A percentile compares a stretch with the other conserved stretches of the same genome.
Evolutionary conservation across 352 stramenopile species (phyloP).

Genomic region (Phytophthora fragariaefolia): DNA sequence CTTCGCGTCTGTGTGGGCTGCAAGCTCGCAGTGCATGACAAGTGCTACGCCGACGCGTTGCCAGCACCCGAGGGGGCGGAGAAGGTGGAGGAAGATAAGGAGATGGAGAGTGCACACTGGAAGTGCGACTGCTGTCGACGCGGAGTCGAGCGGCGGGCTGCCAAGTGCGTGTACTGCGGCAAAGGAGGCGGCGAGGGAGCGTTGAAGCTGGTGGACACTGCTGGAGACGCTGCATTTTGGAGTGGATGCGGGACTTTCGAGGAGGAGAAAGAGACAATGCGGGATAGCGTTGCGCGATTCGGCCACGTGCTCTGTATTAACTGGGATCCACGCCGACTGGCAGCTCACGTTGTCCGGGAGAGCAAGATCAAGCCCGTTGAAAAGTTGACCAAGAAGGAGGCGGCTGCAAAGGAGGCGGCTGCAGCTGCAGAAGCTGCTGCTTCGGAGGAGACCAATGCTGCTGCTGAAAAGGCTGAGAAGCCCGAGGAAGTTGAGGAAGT

Average conservation of each 20-base stretch:
- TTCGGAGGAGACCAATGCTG: neutral
- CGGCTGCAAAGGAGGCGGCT: slow-evolving; percentile 9
- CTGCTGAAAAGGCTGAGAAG: slow-evolving; percentile 14
- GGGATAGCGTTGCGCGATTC: slow-evolving; percentile 21
- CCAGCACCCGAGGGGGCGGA: neutral
- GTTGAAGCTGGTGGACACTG: slow-evolving; percentile 43
- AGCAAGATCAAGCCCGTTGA: slow-evolving; percentile 28
- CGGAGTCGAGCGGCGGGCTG: slow-evolving; percentile 19
- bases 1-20: slow-evolving; percentile 44
- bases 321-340: slow-evolving; percentile 53
- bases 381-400: slow-evolving; percentile 25
- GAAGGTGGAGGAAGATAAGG: slow-evolving; percentile 1
- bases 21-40: slow-evolving; percentile 38
- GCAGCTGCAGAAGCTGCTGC: neutral
- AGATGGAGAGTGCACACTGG: slow-evolving; percentile 28
- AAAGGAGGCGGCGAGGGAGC: slow-evolving; percentile 27
- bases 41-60: slow-evolving; percentile 39
- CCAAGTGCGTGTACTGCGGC: slow-evolving; percentile 53
- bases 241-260: slow-evolving; percentile 8
- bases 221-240: slow-evolving; percentile 30
- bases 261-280: neutral
- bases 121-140: slow-evolving; percentile 52
- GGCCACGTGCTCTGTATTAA: slow-evolving; percentile 55
- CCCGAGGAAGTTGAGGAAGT: slow-evolving; percentile 19
- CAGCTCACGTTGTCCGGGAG: slow-evolving; percentile 31